Evolutionary conservation across 2,329 filamentous ascomycete species (phyloP), one percentile per base, ranked within the genome.

Genomic region (Fusarium sp.): DNA sequence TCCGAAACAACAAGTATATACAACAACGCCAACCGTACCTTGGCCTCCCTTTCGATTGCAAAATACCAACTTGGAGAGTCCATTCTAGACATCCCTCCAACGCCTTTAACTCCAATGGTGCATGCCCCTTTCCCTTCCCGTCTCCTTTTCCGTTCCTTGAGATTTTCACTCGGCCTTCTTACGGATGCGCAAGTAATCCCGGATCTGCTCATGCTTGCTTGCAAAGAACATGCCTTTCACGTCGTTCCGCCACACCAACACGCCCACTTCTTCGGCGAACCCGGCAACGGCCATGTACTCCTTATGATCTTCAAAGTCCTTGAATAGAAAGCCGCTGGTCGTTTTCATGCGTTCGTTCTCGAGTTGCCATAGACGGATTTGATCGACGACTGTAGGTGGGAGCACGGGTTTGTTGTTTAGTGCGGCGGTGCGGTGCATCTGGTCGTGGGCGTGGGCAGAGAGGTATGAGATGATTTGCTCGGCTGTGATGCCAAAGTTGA

Each of bases 391-490:
- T 0, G 96, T 98, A 1, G 96, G 94, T 2, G 96, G 96, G 3
- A 99, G 85, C 17, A 97, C 88, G 3, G 94, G 91, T 64, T 84
- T 84, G 73, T 86, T 86, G 62, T 86, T 73, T 46, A 83, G 69
- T 24, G 83, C 80, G 7, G 87, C 86, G 42, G 87, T 84, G 65
- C 91, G 90, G 72, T 91, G 89, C 88, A 99, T 93, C 78, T 98
- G 93, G 43, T 96, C 94, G 80, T 99, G 96, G 0, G 96, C 96
- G 79, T 99, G 95, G 6, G 92, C 91, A 9, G 91, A 89, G 3
- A 99, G 88, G 80, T 98, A 99, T 19, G 91, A 89, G 73, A 99
- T 95, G 77, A 99, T 97, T 77, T 99, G 96, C 72, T 97, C 91
- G 17, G 93, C 90, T 1, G 94, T 97, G 81, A 99, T 99, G 74